Evolutionary conservation across 2,329 filamentous ascomycete genomes (phyloP).

Genomic region (Diaporthe vaccinii): DNA sequence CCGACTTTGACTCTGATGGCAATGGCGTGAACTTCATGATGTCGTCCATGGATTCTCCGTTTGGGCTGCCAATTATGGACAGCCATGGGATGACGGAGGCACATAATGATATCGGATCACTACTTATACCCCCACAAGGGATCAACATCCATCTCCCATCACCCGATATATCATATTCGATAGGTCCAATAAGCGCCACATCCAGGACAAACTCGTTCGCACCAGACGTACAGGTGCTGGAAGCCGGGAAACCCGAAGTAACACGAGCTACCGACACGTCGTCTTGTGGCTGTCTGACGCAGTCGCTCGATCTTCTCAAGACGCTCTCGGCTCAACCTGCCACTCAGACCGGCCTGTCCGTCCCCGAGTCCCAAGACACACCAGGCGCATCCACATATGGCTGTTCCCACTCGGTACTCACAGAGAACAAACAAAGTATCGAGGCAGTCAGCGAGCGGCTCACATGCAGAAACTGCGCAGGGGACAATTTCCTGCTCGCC

Average conservation of each 20-base stretch:
- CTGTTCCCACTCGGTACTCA: background rate
- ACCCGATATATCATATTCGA: background rate
- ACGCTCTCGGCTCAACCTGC: background rate
- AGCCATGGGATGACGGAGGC: background rate
- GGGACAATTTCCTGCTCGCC: background rate
- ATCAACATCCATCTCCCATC: background rate
- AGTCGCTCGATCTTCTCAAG: background rate
- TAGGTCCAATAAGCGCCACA: background rate
- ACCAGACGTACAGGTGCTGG: background rate
- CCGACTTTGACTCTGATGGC: background rate
- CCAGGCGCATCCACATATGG: background rate
- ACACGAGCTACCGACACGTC: background rate
- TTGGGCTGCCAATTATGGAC: background rate
- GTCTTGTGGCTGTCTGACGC: background rate
- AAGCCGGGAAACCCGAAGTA: background rate
- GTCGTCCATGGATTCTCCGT: background rate
- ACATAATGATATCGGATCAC: background rate
- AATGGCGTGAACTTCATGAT: slow-evolving; percentile 8
- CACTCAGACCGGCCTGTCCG: background rate
- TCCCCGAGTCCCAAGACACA: background rate
- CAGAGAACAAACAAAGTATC: background rate
- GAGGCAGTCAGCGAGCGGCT: background rate
- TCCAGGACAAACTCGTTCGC: too few species aligned
- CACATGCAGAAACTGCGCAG: background rate
- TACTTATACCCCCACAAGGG: background rate